Base-by-base conservation (phyloP, 2,329 filamentous ascomycete genomes). In the Phaeosphaeria sp. region DNA sequence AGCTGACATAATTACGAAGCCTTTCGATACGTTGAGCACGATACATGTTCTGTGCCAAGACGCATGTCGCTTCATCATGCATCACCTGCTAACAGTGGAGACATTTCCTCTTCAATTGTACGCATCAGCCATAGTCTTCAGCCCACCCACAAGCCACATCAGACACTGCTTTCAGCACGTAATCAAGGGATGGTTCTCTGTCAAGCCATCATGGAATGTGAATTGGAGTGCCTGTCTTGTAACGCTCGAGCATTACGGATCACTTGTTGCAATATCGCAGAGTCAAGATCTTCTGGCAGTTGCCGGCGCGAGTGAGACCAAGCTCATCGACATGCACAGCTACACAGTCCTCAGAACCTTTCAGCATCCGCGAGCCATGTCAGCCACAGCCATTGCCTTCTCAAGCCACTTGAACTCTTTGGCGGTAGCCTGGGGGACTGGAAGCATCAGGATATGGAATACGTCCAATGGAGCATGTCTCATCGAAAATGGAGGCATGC, bases 51-150 rank as follows among this genome's bases (percentile, higher is more conserved):
- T 64, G 18, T 20, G 61, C 44, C 17, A 64, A 20, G 65, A 69
- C 51, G 59, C 59, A 11, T 45, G 33, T 18, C 57, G 61, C 49
- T 73, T 74, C 48, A 55, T 70, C 43, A 62, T 65, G 55, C 68
- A 59, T 46, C 58, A 67, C 53, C 63, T 59, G 40, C 13, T 25
- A 21, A 33, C 36, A 49, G 69, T 70, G 25, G 63, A 66, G 55
- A 57, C 43, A 30, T 56, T 18, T 20, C 66, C 67, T 51, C 60
- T 73, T 17, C 68, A 74, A 36, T n/a, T 51, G 52, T 72, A 72
- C 54, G 56, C 50, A 33, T 65, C 68, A 33, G 65, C 61, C 6
- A 61, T 73, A 0, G 25, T 68, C 42, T 69, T 65, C 43, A 65
- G 66, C 53, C 67, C 63, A 43, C 48, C 44, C 17, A 7, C 40